Conservation (phyloP, 2,329 filamentous ascomycete genomes). For the Aschersonia sp. region DNA sequence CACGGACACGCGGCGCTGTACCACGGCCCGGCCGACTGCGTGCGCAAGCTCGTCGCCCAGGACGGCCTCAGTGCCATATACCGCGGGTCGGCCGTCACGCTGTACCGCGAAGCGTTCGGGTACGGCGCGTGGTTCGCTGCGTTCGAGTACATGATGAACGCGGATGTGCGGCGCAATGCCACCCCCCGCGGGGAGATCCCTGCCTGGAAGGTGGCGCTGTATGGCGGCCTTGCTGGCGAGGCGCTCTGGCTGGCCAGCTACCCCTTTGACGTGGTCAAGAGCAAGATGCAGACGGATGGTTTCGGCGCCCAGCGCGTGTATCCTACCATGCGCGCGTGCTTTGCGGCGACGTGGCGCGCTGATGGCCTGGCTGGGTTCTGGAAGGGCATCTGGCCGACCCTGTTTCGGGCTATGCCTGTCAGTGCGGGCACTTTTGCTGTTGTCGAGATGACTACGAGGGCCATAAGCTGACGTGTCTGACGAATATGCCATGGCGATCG, state of each 20-base stretch:
- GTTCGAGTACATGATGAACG: slow-evolving; percentile 95
- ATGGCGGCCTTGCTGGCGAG: slow-evolving; percentile 89
- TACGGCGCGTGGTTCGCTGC: slow-evolving; percentile 93
- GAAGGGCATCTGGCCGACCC: slow-evolving; percentile 82
- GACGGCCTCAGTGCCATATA: slow-evolving; percentile 63
- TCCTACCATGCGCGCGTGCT: slow-evolving; percentile 76
- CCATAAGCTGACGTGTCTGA: slow-evolving; percentile 27
- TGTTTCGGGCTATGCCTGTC: slow-evolving; percentile 92
- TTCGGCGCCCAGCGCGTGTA: slow-evolving; percentile 62
- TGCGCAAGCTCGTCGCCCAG: slow-evolving; percentile 60
- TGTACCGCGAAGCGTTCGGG: slow-evolving; percentile 80
- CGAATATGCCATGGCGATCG: no score
- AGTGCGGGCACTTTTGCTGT: slow-evolving; percentile 96
- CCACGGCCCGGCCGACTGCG: slow-evolving; percentile 74
- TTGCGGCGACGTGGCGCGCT: slow-evolving; percentile 62
- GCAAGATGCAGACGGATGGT: slow-evolving; percentile 98
- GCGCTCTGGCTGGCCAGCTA: slow-evolving; percentile 88
- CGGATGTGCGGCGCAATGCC: slow-evolving; percentile 65
- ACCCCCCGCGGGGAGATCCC: slow-evolving; percentile 66
- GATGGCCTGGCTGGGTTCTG: slow-evolving; percentile 82
- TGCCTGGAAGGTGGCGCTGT: slow-evolving; percentile 74
- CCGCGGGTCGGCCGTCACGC: slow-evolving; percentile 74
- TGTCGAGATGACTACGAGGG: slow-evolving; percentile 51
- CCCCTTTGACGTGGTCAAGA: slow-evolving; percentile 95
- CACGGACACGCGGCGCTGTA: slow-evolving; percentile 71